Percentiles rank a stretch among this genome's conserved stretches.
These are phyloP conservation scores for Sclerotinia nivalis DNA, from an alignment of 2,329 filamentous ascomycete genomes.

Conservation along the genomic window DNA sequence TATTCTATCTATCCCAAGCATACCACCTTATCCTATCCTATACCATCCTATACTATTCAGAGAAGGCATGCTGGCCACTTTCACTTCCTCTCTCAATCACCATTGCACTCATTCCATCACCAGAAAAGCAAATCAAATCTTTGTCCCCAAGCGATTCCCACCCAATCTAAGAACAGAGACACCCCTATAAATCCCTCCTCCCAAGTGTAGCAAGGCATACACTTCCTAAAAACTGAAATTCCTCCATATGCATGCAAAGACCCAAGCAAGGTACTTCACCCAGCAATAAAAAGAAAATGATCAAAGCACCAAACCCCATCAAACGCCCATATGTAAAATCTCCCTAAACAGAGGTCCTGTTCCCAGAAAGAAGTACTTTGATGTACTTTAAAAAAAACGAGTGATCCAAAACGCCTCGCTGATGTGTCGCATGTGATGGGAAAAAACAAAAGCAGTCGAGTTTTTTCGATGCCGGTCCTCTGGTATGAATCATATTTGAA, in stretches of 20 bases:
- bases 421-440: constrained; percentile 25
- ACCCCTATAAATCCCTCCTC: neutral
- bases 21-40: neutral
- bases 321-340: constrained; percentile 22
- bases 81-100: neutral
- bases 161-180: neutral
- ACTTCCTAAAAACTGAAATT: neutral
- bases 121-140: constrained; percentile 2
- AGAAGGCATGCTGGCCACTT: neutral
- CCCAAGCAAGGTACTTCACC: neutral
- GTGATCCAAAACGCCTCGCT: constrained; percentile 24
- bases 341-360: constrained; percentile 25
- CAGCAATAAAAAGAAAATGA: neutral
- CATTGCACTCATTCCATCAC: neutral
- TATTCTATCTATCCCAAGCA: constrained; percentile 10
- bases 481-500: constrained; percentile 22
- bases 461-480: constrained; percentile 21
- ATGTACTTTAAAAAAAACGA: constrained; percentile 19
- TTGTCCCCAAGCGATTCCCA: neutral
- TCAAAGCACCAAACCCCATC: constrained; percentile 1
- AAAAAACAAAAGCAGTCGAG: constrained; percentile 19
- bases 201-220: neutral
- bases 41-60: neutral
- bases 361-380: constrained; percentile 19
- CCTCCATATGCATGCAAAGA: neutral